phyloP scores from a whole-genome alignment of 2,329 filamentous ascomycete species.

The Alternaria gansuensis region DNA sequence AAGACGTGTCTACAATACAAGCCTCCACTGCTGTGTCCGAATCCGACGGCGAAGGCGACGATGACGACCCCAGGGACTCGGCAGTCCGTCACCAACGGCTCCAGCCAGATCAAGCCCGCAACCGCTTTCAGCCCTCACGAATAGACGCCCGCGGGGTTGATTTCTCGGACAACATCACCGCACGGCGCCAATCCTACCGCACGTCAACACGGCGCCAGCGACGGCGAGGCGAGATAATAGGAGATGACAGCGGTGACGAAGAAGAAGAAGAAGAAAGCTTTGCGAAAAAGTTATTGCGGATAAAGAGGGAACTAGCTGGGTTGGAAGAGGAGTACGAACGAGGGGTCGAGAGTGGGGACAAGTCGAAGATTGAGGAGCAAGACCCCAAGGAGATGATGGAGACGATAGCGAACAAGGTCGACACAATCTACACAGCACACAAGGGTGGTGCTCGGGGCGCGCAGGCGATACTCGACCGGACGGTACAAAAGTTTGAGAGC shows the following conservation, averaged over 20 bases:
- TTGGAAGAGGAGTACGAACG: slow-evolving; percentile 66
- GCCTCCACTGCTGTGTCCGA: slow-evolving; percentile 52
- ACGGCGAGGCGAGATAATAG: slow-evolving; percentile 69
- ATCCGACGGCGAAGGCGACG: slow-evolving; percentile 66
- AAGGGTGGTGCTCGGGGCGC: slow-evolving; percentile 49
- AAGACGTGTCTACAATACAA: slow-evolving; percentile 85
- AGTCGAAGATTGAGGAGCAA: slow-evolving; percentile 50
- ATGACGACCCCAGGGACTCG: slow-evolving; percentile 38
- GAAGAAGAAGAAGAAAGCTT: slow-evolving; percentile 69
- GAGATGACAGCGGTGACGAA: slow-evolving; percentile 75
- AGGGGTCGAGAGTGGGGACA: slow-evolving; percentile 55
- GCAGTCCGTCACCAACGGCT: slow-evolving; percentile 78
- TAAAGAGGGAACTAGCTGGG: slow-evolving; percentile 82
- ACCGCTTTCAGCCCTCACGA: slow-evolving; percentile 76
- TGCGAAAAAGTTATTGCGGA: slow-evolving; percentile 78
- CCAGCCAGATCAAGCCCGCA: slow-evolving; percentile 79
- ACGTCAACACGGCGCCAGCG: slow-evolving; percentile 73
- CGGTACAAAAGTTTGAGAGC: slow-evolving; percentile 47
- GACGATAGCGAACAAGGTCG: slow-evolving; percentile 72
- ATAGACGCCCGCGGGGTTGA: slow-evolving; percentile 82
- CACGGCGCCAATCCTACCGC: slow-evolving; percentile 80
- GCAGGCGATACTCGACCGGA: slow-evolving; percentile 49
- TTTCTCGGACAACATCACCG: slow-evolving; percentile 87
- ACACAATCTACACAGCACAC: slow-evolving; percentile 65
- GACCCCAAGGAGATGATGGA: slow-evolving; percentile 69